Evolutionary conservation across 2,329 filamentous ascomycete species (phyloP), one percentile per base, ranked within the genome.

Genomic region (Nigrospora oryzae): DNA sequence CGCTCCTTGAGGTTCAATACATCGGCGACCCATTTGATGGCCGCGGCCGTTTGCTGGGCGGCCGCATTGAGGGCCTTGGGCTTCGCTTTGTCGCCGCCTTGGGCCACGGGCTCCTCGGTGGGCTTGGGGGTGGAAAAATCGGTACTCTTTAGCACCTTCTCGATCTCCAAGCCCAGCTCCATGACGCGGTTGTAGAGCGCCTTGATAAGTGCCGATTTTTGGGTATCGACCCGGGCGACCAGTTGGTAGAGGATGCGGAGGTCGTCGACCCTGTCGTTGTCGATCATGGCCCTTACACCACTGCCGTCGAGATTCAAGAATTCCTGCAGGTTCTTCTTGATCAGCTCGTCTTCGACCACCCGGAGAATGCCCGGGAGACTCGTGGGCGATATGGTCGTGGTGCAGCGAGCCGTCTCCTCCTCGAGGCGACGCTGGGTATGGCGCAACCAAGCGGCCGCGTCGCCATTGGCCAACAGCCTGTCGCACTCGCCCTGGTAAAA

Each of bases 21-120:
- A 55, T 95, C 89, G 55, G 95, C 88, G 3, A 97, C 91, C 93
- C 93, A 98, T 56, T 86, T 88, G 55, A 97, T 85, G 0, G 93
- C 93, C 2, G 89, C 86, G 0, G 81, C 77, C 1, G 93, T 97
- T 58, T 90, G 84, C 60, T 89, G 84, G 28, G 88, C 90, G 8
- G 83, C 69, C 1, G 77, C 69, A 48, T 70, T 77, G 34, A 76
- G 57, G 46, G 75, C 60, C 53, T 81, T 77, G 17, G 63, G 54
- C 44, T 73, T 74, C 1, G 55, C 62, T 46, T 69, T 70, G 7
- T 73, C 71, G 2, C 64, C 74, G 8, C 75, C 74, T 12, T 76
- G 69, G 4, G 71, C 69, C 36, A 68, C 51, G 45, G 63, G 61
- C 36, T 64, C 53, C 40, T 59, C 62, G 28, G 61, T 62, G 19